Conservation (phyloP, 257 asterid species). For the Ocimum tenuiflorum region DNA sequence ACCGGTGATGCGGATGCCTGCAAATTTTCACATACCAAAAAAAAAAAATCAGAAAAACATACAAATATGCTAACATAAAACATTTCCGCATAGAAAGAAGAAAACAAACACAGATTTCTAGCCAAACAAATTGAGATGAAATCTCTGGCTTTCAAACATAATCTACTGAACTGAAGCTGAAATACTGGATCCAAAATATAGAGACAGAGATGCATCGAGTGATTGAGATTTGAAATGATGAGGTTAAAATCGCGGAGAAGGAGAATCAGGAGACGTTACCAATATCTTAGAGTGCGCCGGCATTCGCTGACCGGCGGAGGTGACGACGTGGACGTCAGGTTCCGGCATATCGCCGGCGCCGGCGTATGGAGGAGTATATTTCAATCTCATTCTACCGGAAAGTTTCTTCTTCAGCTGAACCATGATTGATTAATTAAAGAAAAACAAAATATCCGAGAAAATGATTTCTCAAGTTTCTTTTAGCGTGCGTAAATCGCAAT, state of each 20-base stretch:
- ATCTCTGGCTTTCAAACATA: background rate
- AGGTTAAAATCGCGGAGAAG: background rate
- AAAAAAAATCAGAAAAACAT: background rate
- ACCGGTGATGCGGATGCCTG: conserved; percentile 85
- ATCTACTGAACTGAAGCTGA: background rate
- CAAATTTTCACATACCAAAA: background rate
- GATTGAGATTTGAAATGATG: background rate
- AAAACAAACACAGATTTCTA: background rate
- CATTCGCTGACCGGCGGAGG: conserved; percentile 57
- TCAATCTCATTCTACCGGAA: conserved; percentile 27
- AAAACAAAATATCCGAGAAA: background rate
- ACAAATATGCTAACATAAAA: no score
- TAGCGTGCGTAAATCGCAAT: background rate
- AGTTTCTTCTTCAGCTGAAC: conserved; percentile 37
- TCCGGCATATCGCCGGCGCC: conserved; percentile 40
- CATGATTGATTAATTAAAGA: conserved; percentile 7
- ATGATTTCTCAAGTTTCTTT: background rate
- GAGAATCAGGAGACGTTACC: conserved; percentile 29
- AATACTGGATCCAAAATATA: background rate
- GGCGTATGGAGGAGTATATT: conserved; percentile 15
- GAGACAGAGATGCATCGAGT: background rate
- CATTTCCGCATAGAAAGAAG: background rate
- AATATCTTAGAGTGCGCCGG: conserved; percentile 64
- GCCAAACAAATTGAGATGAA: background rate
- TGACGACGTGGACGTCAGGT: conserved; percentile 46